Evolutionary conservation across 2,329 filamentous ascomycete genomes (phyloP), one percentile per base, ranked within the genome.

Genomic region (Epichloe hybrida): DNA sequence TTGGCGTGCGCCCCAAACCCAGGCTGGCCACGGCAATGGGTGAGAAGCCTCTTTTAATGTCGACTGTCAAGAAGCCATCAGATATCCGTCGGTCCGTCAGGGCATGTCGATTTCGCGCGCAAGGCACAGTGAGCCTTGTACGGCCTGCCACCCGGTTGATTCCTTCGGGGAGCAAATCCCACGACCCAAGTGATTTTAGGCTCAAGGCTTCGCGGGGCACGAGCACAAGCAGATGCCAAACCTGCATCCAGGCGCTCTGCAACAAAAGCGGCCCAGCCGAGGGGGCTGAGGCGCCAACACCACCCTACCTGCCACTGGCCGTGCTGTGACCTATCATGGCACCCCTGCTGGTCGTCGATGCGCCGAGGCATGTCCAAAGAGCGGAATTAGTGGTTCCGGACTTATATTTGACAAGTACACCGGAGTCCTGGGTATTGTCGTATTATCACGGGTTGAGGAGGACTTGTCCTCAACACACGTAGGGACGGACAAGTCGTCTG

Each of bases 1-100:
- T 49, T 51, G 48, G 49, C 50, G 40, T 47, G 34, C 50, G 50
- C 48, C 41, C 27, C 50, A 45, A 42, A 9, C 50, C 50, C 44
- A 37, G 46, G 27, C 27, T 36, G 17, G 27, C n/a, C 38, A 36
- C 49, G 48, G 50, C 51, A 42, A 52, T 49, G 50, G 52, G 37
- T 53, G 51, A 44, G 40, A 37, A n/a, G 15, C 12, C 20, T 21
- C 11, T 9, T 13, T 9, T 13, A 1, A 7, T 27, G 15, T 44
- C 21, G 45, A 37, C 41, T 40, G 31, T 41, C 31, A 31, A 42
- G 5, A 41, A 41, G 27, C 46, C 37, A 41, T 17, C 38, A 48
- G 27, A 41, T 17, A 7, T 44, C 40, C 40, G 17, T 42, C 41
- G 35, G 41, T 20, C 21, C 41, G 47, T 12, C 37, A 31, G 46